Evolutionary conservation across 257 asterid species (phyloP), one percentile per base, ranked within the genome.

Genomic region (Phtheirospermum japonicum): DNA sequence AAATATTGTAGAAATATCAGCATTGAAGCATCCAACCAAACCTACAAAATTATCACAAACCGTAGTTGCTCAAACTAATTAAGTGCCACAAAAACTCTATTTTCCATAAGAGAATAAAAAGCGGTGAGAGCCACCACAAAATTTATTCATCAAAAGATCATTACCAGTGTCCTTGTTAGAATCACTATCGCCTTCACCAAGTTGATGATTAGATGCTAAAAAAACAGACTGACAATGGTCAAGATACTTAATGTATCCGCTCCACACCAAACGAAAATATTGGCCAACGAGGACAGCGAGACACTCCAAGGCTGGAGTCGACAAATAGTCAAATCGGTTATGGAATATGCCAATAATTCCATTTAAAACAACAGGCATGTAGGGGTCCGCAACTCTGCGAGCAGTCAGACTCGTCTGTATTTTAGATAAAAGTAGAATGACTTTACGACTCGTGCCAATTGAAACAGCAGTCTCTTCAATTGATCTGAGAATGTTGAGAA

Each of bases 331-430:
- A 69, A 89, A 82, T 62, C 88, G 79, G 76, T 82, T 85, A 73
- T 92, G 87, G 55, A 92, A 74, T 70, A 92, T 77, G 71, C 96
- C 99, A 31, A 92, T 68, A 62, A 80, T 68, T 74, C 99, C 99
- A 76, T 68, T 55, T 65, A 92, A 75, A 67, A 77, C 77, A 33
- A 73, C 69, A 66, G 86, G 77, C 43, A 85, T 63, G 72, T 85
- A 87, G 59, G 75, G 74, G 59, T 80, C 85, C 58, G 87, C 78
- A 67, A 89, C 71, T 75, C 76, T 78, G 50, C 64, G 67, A 60
- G 87, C 71, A 75, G 81, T 79, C 64, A 89, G 71, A 67, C 68
- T 76, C 83, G 62, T 83, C 72, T 87, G 95, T 71, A 92, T 77
- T 63, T 75, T 79, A 66, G 97, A 87, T 67, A 92, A 65, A 65